phyloP scores from a whole-genome alignment of 2,329 filamentous ascomycete species.

The Colletotrichum sojae region DNA sequence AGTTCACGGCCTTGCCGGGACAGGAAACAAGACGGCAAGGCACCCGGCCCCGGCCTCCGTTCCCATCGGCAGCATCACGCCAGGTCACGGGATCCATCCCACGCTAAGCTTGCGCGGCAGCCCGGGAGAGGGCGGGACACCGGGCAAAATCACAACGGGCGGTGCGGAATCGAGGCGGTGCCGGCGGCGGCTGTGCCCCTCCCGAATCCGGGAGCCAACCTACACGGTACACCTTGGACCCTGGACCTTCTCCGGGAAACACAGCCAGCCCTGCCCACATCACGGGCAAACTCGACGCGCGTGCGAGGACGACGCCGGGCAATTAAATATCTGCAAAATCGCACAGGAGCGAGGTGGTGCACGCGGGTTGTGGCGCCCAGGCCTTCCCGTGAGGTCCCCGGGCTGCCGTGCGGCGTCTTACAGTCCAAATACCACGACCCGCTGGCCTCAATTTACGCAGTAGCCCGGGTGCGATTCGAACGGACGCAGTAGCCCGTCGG shows the following conservation, averaged over 20 bases:
- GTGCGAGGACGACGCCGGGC: constrained; percentile 4
- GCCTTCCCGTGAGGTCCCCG: background rate
- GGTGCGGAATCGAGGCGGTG: constrained; percentile 14
- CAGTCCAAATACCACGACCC: background rate
- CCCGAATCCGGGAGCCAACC: background rate
- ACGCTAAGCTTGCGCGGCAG: background rate
- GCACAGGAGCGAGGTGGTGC: background rate
- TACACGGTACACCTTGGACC: no score
- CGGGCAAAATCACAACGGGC: background rate
- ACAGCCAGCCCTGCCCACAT: constrained; percentile 19
- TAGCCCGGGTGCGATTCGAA: background rate
- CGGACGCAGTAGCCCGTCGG: no score
- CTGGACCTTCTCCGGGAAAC: background rate
- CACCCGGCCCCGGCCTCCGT: background rate
- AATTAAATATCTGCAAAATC: constrained; percentile 13
- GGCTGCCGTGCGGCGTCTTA: constrained; percentile 5
- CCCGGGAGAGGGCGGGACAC: background rate
- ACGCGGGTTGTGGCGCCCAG: constrained; percentile 24
- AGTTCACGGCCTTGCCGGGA: background rate
- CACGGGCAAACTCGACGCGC: constrained; percentile 19
- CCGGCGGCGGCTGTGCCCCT: constrained; percentile 7
- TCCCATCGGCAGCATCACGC: background rate
- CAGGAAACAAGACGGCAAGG: background rate
- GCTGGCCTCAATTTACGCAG: background rate
- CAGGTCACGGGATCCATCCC: background rate